Base-by-base conservation (phyloP, 2,329 filamentous ascomycete species). In the Pleoardoris graminearum region DNA sequence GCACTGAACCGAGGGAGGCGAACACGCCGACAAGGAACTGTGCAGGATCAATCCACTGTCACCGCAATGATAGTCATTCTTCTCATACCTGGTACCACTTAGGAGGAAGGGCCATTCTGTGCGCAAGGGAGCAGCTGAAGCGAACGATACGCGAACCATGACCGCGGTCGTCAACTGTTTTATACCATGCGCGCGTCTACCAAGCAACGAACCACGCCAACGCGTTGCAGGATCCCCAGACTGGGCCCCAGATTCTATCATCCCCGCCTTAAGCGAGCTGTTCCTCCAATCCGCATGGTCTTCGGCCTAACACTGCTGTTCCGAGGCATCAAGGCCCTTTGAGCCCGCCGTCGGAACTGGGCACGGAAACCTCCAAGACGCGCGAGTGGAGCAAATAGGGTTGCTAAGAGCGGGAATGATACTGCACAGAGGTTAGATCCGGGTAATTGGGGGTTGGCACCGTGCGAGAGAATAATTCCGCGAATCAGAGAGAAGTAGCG, bases 21-120 rank as follows among this genome's bases (percentile, higher is more conserved):
- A 85, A 85, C 33, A 84, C 76, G 58, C 78, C 76, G 36, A 85
- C 78, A 43, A 85, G 75, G 64, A 85, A 84, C 79, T 83, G 38
- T 7, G 7, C 11, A 36, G 5, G 14, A 27, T 27, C 25, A 33
- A 43, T 35, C 22, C 3, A 39, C 19, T 29, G 16, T 36, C 27
- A 41, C 11, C 37, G 14, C 14, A 7, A 3, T 25, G 11, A 39
- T 33, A 12, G 2, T 2, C 10, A 19, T 7, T 17, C 32, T 43
- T 22, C 4, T 16, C 71, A 45, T 72, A 78, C 77, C 75, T 82
- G 82, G 64, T 84, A 84, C 77, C 78, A 80, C 63, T 82, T 80
- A 22, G 82, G 82, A 57, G 80, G 78, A 48, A 84, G 69, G 66
- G 75, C 77, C 81, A 83, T 84, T 58, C 46, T 73, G 33, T 22